A percentile compares a stretch with the other conserved stretches of the same genome.
phyloP scores from a whole-genome alignment of 495 filamentous ascomycete species.

The Jackrogersella minutella region DNA sequence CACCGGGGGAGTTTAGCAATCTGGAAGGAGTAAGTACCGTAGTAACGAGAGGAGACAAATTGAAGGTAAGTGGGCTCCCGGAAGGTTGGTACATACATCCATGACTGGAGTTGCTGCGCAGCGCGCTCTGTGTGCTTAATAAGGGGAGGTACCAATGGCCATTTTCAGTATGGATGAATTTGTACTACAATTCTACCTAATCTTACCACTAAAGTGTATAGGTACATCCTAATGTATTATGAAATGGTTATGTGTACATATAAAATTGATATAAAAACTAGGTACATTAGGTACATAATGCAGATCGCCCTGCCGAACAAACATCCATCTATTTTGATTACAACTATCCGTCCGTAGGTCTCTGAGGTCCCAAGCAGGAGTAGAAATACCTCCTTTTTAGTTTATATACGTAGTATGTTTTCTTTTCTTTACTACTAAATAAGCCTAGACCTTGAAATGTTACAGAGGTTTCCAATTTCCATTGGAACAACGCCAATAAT shows the following conservation, averaged over 20 bases:
- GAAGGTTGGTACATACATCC: neutral
- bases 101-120: neutral
- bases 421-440: neutral
- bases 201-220: neutral
- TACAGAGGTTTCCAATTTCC: neutral
- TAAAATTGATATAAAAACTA: neutral
- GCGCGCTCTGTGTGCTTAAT: no score
- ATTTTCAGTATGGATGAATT: neutral
- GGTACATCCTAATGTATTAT: no score
- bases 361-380: neutral
- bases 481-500: no score
- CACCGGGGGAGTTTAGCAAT: neutral
- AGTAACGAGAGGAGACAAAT: neutral
- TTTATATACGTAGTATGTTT: neutral
- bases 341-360: no score
- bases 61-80: neutral
- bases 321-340: neutral
- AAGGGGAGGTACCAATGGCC: neutral
- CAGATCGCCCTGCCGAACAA: conserved; percentile 10
- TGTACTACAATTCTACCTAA: conserved; percentile 8
- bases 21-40: conserved; percentile 19
- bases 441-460: neutral
- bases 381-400: neutral
- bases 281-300: conserved; percentile 4
- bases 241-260: neutral